Evolutionary conservation across 129 eudicot species (phyloP).

Genomic region (Solidago caesia): DNA sequence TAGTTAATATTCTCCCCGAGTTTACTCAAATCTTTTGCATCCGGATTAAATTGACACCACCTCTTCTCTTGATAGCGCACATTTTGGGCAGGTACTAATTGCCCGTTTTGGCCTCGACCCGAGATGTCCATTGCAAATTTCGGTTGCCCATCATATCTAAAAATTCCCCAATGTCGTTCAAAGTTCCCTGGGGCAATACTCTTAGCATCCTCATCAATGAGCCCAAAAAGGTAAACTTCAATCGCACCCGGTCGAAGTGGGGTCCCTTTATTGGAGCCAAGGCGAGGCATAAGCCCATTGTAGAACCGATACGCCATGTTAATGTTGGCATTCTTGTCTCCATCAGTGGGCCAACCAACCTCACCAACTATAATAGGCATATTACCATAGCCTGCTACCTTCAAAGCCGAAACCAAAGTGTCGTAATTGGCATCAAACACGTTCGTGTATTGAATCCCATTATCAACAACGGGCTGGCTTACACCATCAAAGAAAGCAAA

Average conservation of each 20-base stretch:
- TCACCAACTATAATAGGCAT: slow-evolving; percentile 81
- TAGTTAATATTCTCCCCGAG: slow-evolving; percentile 60
- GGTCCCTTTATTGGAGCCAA: slow-evolving; percentile 67
- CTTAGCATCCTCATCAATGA: slow-evolving; percentile 74
- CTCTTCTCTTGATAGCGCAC: slow-evolving; percentile 59
- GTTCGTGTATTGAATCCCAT: slow-evolving; percentile 62
- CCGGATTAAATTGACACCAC: slow-evolving; percentile 81
- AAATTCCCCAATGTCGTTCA: slow-evolving; percentile 91
- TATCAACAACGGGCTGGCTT: slow-evolving; percentile 53
- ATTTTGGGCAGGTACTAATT: slow-evolving; percentile 59
- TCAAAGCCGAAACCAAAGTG: slow-evolving; percentile 77
- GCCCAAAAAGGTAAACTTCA: slow-evolving; percentile 72
- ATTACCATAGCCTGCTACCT: slow-evolving; percentile 51
- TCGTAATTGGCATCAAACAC: slow-evolving; percentile 93
- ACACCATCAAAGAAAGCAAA: slow-evolving; percentile 87
- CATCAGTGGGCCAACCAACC: slow-evolving; percentile 96
- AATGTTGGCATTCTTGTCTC: slow-evolving; percentile 64
- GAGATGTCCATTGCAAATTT: slow-evolving; percentile 69
- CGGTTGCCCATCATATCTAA: slow-evolving; percentile 79
- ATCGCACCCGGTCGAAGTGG: slow-evolving; percentile 69
- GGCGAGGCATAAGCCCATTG: slow-evolving; percentile 69
- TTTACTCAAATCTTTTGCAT: slow-evolving; percentile 52
- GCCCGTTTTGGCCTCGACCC: slow-evolving; percentile 47
- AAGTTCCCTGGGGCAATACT: slow-evolving; percentile 73
- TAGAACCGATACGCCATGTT: slow-evolving; percentile 64